Base-by-base conservation (phyloP, 2,329 filamentous ascomycete species). In the Ambrosiella cleistominuta region DNA sequence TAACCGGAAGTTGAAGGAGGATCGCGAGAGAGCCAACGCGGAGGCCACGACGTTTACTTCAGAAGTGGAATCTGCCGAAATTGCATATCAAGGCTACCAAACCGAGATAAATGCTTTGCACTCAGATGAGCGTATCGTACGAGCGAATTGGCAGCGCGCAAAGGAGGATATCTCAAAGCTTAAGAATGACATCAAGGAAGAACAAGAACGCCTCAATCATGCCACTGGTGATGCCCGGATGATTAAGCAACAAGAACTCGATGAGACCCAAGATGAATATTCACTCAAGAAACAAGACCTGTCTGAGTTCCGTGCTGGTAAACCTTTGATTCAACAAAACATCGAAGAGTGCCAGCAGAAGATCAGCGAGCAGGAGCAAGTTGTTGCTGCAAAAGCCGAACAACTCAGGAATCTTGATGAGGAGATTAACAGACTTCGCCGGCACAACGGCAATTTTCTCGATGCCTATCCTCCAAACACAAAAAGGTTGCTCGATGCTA, bases 171-270 rank as follows among this genome's bases (percentile, higher is more conserved):
- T 77, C 27, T 70, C 69, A 56, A 67, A 71, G 0, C 70, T 72
- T 27, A 27, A 3, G 4, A 27, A 27, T 27, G 27, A 75, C 52
- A 80, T 83, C 54, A 65, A 66, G 2, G 72, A 74, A 3, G 83
- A 87, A 66, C 72, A 78, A 63, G 67, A 71, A 53, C 81, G 83
- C 3, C 74, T 95, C 7, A 75, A 79, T 49, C 77, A 81, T 50
- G 77, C 80, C 1, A 83, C 85, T 63, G 87, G 88, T 42, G 85
- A 85, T 35, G 79, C 79, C 27, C 80, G 86, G 65, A 73, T 78
- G 7, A 72, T 76, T 62, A 87, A 82, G 64, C 71, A 79, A 15
- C 80, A 81, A 11, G 78, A 81, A 64, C 66, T 74, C 27, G 36
- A 60, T 13, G 50, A 61, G 2, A 45, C 27, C 1, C 45, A 61